Evolutionary conservation across 148 eudicot genomes (phyloP).

Genomic region (Polygonum aviculare): DNA sequence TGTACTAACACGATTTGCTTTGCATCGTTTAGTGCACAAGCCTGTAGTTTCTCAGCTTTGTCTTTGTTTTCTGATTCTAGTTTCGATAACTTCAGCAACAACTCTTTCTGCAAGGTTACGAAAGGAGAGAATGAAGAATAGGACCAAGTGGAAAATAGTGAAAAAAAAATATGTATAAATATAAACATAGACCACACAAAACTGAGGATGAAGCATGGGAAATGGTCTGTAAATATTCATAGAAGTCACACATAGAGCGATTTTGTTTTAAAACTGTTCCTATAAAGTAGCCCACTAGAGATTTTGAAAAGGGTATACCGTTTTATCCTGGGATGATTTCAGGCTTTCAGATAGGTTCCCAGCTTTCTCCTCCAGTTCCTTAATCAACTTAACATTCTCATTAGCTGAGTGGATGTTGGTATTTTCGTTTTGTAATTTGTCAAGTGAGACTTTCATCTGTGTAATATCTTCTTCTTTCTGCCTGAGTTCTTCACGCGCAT

Average conservation of each 20-base stretch:
- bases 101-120: conserved; percentile 48
- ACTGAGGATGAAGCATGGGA: not conserved
- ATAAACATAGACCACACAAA: not conserved
- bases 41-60: conserved; percentile 41
- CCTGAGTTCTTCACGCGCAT: conserved; percentile 38
- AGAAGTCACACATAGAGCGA: not conserved
- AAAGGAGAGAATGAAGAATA: not conserved
- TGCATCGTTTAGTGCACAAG: conserved; percentile 42
- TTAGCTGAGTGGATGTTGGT: conserved; percentile 40
- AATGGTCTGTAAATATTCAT: not conserved
- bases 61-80: conserved; percentile 51
- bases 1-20: conserved; percentile 44
- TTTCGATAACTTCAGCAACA: conserved; percentile 41
- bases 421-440: conserved; percentile 49
- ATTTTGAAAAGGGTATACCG: conserved; percentile 29
- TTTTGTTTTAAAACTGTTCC: not conserved
- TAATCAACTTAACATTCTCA: conserved; percentile 41
- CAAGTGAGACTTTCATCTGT: conserved; percentile 39
- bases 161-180: not conserved
- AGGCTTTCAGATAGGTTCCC: conserved; percentile 40
- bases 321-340: conserved; percentile 43
- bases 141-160: not conserved
- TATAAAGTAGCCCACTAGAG: not conserved
- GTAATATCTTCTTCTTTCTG: conserved; percentile 52
- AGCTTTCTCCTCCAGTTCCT: conserved; percentile 45